Conservation (phyloP, 441 rosid genomes). For the Hura crepitans region DNA sequence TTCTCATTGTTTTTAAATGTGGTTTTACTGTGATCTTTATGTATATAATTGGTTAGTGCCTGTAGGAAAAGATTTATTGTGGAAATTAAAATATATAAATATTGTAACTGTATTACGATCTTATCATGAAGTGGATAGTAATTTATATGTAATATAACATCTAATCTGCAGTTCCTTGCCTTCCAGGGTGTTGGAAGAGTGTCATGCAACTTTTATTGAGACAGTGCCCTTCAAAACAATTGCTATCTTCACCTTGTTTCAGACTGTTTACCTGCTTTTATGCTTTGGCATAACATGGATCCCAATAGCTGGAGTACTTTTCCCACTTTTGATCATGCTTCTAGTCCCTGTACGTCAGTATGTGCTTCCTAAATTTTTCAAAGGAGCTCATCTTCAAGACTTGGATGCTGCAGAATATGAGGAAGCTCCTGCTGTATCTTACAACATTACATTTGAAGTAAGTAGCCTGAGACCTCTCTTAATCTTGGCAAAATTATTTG, state of each 20-base stretch:
- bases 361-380: conserved; percentile 60
- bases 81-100: background rate
- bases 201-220: conserved; percentile 59
- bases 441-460: conserved; percentile 53
- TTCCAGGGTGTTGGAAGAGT: conserved; percentile 55
- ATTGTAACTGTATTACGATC: background rate
- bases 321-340: conserved; percentile 73
- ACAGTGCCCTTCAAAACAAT: conserved; percentile 66
- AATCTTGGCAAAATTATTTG: background rate
- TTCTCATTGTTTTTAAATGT: background rate
- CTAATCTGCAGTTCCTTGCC: conserved; percentile 18
- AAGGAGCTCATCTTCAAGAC: conserved; percentile 68
- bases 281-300: conserved; percentile 83
- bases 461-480: conserved; percentile 23
- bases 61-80: background rate
- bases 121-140: background rate
- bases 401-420: conserved; percentile 78
- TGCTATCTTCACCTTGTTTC: conserved; percentile 60
- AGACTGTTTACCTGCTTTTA: conserved; percentile 50
- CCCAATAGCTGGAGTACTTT: conserved; percentile 73
- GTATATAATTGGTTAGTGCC: background rate
- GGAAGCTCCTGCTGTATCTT: conserved; percentile 64
- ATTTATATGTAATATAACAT: conserved; percentile 2
- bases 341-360: conserved; percentile 69
- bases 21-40: background rate